phyloP scores from a whole-genome alignment of 495 filamentous ascomycete genomes.

The Hyaloscypha hepaticicola region DNA sequence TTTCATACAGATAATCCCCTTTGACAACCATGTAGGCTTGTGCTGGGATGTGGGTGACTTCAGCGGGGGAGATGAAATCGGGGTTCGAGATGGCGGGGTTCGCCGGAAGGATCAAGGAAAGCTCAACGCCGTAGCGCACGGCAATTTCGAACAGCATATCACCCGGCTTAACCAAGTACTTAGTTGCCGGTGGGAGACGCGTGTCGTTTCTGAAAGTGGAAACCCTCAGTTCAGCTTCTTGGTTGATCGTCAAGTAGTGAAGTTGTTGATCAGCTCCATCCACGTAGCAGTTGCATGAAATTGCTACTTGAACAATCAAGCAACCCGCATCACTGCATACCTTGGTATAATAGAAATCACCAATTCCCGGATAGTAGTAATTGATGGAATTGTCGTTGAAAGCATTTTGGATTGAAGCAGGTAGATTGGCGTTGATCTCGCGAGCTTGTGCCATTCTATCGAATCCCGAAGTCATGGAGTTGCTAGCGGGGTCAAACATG shows the following conservation, averaged over 20 bases:
- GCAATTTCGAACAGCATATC: background rate
- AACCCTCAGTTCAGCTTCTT: background rate
- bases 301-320: constrained; percentile 7
- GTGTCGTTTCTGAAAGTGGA: constrained; percentile 1
- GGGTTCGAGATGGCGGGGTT: background rate
- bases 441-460: constrained; percentile 7
- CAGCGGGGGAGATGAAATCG: background rate
- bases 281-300: constrained; percentile 6
- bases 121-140: background rate
- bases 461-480: background rate
- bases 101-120: background rate
- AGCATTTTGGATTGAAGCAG: background rate
- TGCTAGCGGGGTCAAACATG: background rate
- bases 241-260: constrained; percentile 1
- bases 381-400: constrained; percentile 1
- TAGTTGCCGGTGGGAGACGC: background rate
- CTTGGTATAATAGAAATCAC: constrained; percentile 8
- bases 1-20: constrained; percentile 3
- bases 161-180: background rate
- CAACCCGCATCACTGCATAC: background rate
- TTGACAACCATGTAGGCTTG: background rate
- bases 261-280: background rate
- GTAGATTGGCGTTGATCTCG: background rate
- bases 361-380: constrained; percentile 3
- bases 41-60: constrained; percentile 7